Evolutionary conservation across 2,329 filamentous ascomycete species (phyloP).

Genomic region (Fusarium beomiforme): DNA sequence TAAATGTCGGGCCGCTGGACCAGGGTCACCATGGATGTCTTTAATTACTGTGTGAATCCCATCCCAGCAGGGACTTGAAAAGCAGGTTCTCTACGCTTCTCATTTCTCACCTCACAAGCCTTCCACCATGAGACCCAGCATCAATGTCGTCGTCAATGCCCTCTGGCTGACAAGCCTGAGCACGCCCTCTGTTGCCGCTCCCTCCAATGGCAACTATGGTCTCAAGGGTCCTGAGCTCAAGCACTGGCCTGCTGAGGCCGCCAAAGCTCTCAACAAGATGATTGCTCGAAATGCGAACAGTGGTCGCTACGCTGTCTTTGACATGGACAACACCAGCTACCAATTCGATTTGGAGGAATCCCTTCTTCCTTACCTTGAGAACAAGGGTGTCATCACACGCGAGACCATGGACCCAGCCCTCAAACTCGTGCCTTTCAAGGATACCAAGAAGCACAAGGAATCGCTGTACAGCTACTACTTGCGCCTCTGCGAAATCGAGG

Average conservation of each 20-base stretch:
- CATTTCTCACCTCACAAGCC: not conserved
- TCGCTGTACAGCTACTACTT: slow-evolving; percentile 57
- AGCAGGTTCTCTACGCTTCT: not conserved
- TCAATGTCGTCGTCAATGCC: slow-evolving; percentile 14
- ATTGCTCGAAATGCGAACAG: slow-evolving; percentile 51
- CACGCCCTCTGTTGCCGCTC: slow-evolving; percentile 16
- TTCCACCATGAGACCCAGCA: slow-evolving; percentile 27
- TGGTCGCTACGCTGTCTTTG: slow-evolving; percentile 53
- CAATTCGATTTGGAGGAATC: slow-evolving; percentile 56
- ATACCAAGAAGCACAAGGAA: slow-evolving; percentile 51
- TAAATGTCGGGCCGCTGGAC: slow-evolving; percentile 25
- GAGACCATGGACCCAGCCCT: slow-evolving; percentile 53
- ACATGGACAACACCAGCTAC: slow-evolving; percentile 59
- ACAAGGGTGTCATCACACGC: slow-evolving; percentile 53
- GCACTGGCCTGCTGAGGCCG: slow-evolving; percentile 52
- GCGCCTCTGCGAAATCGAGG: slow-evolving; percentile 55
- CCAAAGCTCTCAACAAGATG: slow-evolving; percentile 50
- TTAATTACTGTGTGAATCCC: slow-evolving; percentile 10
- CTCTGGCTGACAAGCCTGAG: slow-evolving; percentile 27
- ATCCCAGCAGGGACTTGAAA: not conserved
- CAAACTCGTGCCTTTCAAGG: slow-evolving; percentile 55
- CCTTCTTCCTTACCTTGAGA: slow-evolving; percentile 55
- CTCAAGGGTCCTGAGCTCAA: slow-evolving; percentile 37
- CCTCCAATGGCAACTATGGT: slow-evolving; percentile 6
- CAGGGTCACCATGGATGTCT: not conserved